phyloP scores from a whole-genome alignment of 2,329 filamentous ascomycete species.

The Talaromyces sp. region DNA sequence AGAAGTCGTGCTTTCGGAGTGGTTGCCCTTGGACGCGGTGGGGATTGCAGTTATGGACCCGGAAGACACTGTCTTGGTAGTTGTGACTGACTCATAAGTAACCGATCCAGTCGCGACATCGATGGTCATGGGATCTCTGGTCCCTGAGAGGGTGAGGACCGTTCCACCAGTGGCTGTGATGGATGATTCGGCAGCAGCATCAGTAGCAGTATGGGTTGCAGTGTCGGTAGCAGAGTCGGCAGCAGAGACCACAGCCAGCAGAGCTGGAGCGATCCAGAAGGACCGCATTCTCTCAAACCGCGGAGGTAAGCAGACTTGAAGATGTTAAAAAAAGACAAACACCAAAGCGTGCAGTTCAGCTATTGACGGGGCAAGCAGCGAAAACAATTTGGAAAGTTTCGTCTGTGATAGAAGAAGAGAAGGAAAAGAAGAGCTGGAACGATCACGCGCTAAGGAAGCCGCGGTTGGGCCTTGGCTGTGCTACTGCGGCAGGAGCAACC shows the following conservation, averaged over 20 bases:
- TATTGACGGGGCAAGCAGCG: background rate
- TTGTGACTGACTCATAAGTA: constrained; percentile 30
- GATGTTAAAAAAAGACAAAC: background rate
- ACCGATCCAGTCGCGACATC: constrained; percentile 29
- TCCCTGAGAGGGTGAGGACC: constrained; percentile 18
- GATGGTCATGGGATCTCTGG: constrained; percentile 20
- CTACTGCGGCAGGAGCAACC: background rate
- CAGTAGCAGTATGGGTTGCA: background rate
- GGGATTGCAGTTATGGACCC: constrained; percentile 17
- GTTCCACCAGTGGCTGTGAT: constrained; percentile 6
- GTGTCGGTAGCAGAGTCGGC: background rate
- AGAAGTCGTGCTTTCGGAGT: constrained; percentile 24
- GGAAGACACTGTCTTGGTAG: constrained; percentile 24
- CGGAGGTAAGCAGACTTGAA: background rate
- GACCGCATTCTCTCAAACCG: constrained; percentile 4
- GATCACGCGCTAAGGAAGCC: background rate
- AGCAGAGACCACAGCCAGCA: constrained; percentile 7
- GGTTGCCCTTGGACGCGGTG: constrained; percentile 14
- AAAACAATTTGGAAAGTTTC: background rate
- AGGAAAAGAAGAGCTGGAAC: background rate
- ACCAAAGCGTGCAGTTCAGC: background rate
- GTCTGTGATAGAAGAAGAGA: background rate
- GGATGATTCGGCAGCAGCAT: background rate
- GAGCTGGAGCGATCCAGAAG: constrained; percentile 3
- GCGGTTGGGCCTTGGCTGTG: no score